Percentiles rank a stretch among this genome's conserved stretches.
phyloP scores from a whole-genome alignment of 2,329 filamentous ascomycete genomes.

The Penicillium sp. region DNA sequence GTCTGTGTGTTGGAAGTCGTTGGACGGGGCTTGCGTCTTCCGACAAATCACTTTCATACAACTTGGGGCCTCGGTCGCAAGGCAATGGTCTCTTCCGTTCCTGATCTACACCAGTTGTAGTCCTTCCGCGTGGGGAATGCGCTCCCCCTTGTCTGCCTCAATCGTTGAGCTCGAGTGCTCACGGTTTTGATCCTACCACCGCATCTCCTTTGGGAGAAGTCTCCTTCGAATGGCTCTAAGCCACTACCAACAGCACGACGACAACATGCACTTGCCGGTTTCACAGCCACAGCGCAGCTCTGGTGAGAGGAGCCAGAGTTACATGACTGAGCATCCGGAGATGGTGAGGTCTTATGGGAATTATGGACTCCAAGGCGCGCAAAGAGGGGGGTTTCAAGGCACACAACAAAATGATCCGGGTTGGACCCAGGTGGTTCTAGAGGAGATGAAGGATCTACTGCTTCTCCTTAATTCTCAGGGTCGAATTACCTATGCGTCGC shows the following conservation, averaged over 20 bases:
- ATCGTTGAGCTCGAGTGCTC: slow-evolving; percentile 5
- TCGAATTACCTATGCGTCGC: slow-evolving; percentile 77
- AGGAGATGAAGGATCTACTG: slow-evolving; percentile 82
- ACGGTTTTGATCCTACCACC: neutral
- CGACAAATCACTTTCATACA: neutral
- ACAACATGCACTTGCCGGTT: slow-evolving; percentile 5
- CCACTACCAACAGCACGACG: slow-evolving; percentile 10
- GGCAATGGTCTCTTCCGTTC: slow-evolving; percentile 5
- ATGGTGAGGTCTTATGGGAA: slow-evolving; percentile 10
- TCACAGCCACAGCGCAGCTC: slow-evolving; percentile 7
- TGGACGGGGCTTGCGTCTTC: neutral
- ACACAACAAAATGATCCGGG: slow-evolving; percentile 57
- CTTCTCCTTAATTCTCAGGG: slow-evolving; percentile 82
- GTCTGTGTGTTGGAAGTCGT: slow-evolving; percentile 1
- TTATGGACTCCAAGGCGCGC: slow-evolving; percentile 11
- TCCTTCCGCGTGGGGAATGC: slow-evolving; percentile 9
- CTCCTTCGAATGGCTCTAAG: slow-evolving; percentile 13
- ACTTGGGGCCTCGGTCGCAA: slow-evolving; percentile 1
- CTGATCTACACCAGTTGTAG: slow-evolving; percentile 5
- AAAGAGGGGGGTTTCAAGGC: slow-evolving; percentile 22
- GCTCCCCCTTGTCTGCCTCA: slow-evolving; percentile 6
- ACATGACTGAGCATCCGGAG: slow-evolving; percentile 10
- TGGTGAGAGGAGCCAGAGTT: slow-evolving; percentile 9
- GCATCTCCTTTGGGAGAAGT: neutral
- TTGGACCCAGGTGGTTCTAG: slow-evolving; percentile 83